Conservation (phyloP, 345 rosid species). For the Heritiera fomes region DNA sequence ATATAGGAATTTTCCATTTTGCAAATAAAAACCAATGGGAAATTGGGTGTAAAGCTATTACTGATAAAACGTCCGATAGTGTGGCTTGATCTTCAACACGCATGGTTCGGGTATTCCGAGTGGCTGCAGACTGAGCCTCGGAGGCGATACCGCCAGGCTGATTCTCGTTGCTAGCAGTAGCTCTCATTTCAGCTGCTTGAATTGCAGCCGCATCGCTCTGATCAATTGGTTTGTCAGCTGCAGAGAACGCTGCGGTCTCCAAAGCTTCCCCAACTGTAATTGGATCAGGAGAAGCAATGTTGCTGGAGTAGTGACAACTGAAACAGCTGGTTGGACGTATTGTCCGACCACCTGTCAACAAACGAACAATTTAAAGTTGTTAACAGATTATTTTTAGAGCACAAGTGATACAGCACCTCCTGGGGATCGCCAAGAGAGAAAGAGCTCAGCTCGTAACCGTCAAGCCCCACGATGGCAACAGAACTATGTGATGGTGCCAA, state of each 20-base stretch:
- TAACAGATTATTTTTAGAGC: neutral
- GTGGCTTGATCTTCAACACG: conserved; percentile 36
- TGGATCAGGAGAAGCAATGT: conserved; percentile 20
- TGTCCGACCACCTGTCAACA: conserved; percentile 36
- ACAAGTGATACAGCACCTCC: no score
- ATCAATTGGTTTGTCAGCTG: conserved; percentile 54
- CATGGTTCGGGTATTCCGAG: conserved; percentile 27
- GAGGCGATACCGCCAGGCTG: conserved; percentile 45
- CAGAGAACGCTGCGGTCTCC: conserved; percentile 43
- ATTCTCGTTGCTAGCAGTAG: conserved; percentile 30
- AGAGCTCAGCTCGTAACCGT: no score
- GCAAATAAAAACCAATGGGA: neutral
- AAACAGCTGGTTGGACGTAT: conserved; percentile 31
- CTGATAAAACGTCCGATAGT: conserved; percentile 40
- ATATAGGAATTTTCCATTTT: neutral
- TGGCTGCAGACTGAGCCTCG: conserved; percentile 51
- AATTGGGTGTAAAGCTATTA: conserved; percentile 13
- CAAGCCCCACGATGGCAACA: no score
- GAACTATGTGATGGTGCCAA: no score
- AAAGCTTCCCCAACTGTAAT: conserved; percentile 59
- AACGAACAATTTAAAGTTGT: neutral
- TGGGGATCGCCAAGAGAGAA: no score
- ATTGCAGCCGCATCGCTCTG: conserved; percentile 55
- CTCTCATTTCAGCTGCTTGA: conserved; percentile 57
- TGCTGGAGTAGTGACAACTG: conserved; percentile 26